Percentiles rank a stretch among this genome's conserved stretches.
phyloP scores from a whole-genome alignment of 306 rosid genomes.

The Dicorynia guianensis region DNA sequence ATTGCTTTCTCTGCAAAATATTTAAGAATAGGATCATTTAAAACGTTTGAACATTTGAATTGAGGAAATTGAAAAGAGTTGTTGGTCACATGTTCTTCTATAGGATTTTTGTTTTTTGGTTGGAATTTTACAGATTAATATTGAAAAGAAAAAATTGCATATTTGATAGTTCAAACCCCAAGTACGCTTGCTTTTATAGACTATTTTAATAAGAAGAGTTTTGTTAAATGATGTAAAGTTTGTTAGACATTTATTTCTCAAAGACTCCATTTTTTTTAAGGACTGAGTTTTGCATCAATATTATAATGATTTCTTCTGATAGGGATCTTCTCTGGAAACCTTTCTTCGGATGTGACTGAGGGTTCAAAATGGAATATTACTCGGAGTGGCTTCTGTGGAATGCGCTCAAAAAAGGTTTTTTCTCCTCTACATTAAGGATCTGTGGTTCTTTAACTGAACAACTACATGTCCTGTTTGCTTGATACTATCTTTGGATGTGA shows the following conservation, averaged over 20 bases:
- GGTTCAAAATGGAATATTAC: constrained; percentile 72
- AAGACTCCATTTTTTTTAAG: background rate
- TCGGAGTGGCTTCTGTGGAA: constrained; percentile 93
- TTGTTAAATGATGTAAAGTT: background rate
- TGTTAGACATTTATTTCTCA: background rate
- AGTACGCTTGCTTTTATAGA: background rate
- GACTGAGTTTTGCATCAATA: background rate
- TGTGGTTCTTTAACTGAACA: background rate
- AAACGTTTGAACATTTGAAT: too few species aligned
- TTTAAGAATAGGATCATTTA: too few species aligned
- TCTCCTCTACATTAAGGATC: background rate
- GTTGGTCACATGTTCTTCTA: background rate
- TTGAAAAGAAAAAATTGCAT: background rate
- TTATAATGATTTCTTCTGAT: constrained; percentile 6
- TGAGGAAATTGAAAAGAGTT: too few species aligned
- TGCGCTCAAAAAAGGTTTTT: constrained; percentile 92
- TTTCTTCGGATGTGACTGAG: constrained; percentile 69
- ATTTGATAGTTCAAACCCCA: background rate
- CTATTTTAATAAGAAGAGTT: background rate
- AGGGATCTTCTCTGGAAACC: constrained; percentile 89
- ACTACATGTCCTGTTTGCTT: background rate
- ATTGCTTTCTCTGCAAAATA: too few species aligned
- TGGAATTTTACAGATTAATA: background rate
- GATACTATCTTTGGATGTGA: background rate
- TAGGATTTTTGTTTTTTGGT: background rate